These are phyloP conservation scores for Gymnopilus dilepis DNA, from an alignment of 768 basidiomycete genomes.

Conservation along the genomic window DNA sequence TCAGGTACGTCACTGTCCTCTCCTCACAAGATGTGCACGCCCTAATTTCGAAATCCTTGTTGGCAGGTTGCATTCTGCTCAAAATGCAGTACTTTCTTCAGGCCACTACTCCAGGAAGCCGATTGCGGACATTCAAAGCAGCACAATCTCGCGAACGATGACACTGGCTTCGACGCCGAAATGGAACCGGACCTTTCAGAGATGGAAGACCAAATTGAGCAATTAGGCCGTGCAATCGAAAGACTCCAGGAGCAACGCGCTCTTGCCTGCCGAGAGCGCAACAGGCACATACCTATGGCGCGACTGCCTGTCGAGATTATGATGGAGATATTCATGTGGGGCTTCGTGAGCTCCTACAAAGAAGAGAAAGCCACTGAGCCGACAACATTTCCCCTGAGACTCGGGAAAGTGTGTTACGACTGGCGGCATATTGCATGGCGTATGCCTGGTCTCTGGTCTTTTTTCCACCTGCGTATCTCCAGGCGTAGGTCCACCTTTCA, in stretches of 20 bases:
- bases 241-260: slow-evolving; percentile 4
- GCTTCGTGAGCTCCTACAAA: background rate
- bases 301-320: slow-evolving; percentile 11
- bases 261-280: background rate
- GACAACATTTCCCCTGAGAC: slow-evolving; percentile 6
- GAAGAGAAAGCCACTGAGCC: background rate
- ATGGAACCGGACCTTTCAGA: background rate
- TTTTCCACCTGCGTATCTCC: slow-evolving; percentile 9
- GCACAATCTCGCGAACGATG: background rate
- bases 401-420: slow-evolving; percentile 3
- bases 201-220: slow-evolving; percentile 9
- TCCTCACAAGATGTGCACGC: background rate
- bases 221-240: slow-evolving; percentile 4
- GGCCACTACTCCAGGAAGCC: background rate
- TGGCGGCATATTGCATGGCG: slow-evolving; percentile 17
- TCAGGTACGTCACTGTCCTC: background rate
- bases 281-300: slow-evolving; percentile 3
- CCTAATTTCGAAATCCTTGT: background rate
- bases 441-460: slow-evolving; percentile 12
- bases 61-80: background rate
- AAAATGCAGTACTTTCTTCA: background rate
- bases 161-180: background rate
- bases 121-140: background rate
- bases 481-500: background rate
- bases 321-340: slow-evolving; percentile 9